These are phyloP conservation scores for Bolboschoenus planiculmis DNA, from an alignment of 176 grass and related monocot species.

Conservation along the genomic window DNA sequence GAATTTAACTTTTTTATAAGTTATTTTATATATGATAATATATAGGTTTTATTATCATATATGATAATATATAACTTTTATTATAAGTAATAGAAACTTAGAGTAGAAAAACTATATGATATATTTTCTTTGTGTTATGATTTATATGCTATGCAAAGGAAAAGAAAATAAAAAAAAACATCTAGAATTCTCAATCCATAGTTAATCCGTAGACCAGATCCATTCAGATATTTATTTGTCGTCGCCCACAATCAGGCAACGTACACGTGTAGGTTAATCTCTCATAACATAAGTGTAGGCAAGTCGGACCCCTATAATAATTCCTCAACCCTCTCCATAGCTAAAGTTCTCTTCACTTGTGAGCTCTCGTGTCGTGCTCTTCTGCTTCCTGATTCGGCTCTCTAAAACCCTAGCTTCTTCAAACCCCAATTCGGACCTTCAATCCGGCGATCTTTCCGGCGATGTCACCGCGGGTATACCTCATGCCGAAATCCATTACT, in stretches of 20 bases:
- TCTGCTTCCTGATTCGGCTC: not conserved
- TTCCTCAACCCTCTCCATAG: not conserved
- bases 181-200: not conserved
- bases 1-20: not conserved
- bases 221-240: not conserved
- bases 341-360: not conserved
- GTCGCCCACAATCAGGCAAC: not conserved
- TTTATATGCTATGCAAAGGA: no score
- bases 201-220: not conserved
- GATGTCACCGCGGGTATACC: not conserved
- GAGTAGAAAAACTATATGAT: no score
- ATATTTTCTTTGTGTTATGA: no score
- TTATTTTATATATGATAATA: no score
- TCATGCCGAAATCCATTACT: not conserved
- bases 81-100: no score
- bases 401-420: conserved; percentile 6
- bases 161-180: not conserved
- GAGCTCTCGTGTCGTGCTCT: not conserved
- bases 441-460: conserved; percentile 7
- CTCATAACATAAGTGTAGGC: not conserved
- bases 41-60: no score
- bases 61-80: no score
- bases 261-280: conserved; percentile 1
- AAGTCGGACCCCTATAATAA: conserved; percentile 10
- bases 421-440: not conserved